Conservation (phyloP, 2,329 filamentous ascomycete species). For the Neoascochyta sp. region DNA sequence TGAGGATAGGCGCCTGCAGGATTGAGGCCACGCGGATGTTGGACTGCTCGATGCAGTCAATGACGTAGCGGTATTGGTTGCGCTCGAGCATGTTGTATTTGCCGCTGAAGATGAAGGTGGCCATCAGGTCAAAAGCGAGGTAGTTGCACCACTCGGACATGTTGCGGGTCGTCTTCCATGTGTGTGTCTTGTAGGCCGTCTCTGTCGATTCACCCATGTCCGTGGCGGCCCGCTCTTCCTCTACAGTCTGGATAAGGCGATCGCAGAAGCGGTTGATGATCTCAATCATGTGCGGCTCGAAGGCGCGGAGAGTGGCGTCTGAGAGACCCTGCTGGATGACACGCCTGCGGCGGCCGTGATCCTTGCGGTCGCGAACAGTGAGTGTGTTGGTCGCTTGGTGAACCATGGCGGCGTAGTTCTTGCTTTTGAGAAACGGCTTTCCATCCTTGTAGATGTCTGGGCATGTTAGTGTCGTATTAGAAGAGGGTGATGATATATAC, state of each 20-base stretch:
- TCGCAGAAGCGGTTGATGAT: conserved; percentile 3
- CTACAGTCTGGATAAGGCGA: conserved; percentile 13
- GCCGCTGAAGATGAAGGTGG: conserved; percentile 17
- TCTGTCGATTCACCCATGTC: too few species aligned
- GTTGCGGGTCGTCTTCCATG: too few species aligned
- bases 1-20: conserved; percentile 22
- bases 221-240: too few species aligned
- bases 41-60: conserved; percentile 34
- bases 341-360: conserved; percentile 7
- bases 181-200: too few species aligned
- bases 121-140: conserved; percentile 10
- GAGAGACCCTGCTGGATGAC: conserved; percentile 7
- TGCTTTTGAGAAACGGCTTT: conserved; percentile 7
- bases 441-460: conserved; percentile 8
- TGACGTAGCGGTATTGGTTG: conserved; percentile 32
- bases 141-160: conserved; percentile 41
- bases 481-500: conserved; percentile 1
- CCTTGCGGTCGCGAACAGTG: conserved; percentile 3
- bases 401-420: conserved; percentile 10
- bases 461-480: too few species aligned
- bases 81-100: conserved; percentile 35
- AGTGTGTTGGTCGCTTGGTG: conserved; percentile 13
- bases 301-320: too few species aligned
- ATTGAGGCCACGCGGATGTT: conserved; percentile 35
- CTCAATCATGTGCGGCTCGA: conserved; percentile 2